Conservation (phyloP, 805 yeast species). For the Suhomyces emberorum region DNA sequence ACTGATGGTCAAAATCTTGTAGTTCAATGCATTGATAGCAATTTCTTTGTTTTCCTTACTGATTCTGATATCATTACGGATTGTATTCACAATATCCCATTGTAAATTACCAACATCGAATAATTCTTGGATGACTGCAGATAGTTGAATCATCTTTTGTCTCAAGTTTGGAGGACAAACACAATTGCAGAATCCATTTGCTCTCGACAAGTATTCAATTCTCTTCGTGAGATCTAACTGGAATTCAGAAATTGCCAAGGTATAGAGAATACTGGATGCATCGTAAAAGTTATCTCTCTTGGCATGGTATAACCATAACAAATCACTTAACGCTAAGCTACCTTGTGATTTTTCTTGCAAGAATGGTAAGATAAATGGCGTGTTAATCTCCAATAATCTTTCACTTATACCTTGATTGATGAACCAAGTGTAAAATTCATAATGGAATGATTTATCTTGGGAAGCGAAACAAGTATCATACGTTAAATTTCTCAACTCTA, state of each 20-base stretch:
- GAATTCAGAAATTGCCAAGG: conserved; percentile 72
- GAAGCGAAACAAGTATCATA: conserved; percentile 72
- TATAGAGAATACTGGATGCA: conserved; percentile 75
- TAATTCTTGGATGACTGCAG: conserved; percentile 69
- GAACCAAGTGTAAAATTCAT: conserved; percentile 90
- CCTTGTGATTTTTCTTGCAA: conserved; percentile 63
- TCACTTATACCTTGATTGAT: conserved; percentile 74
- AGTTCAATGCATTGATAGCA: conserved; percentile 55
- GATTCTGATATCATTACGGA: conserved; percentile 51
- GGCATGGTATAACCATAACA: conserved; percentile 87
- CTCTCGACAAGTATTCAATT: conserved; percentile 85
- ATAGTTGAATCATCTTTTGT: conserved; percentile 70
- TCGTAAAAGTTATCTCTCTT: conserved; percentile 72
- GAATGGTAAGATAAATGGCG: conserved; percentile 76
- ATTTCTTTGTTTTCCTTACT: conserved; percentile 46
- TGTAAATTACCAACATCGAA: conserved; percentile 87
- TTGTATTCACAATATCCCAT: conserved; percentile 53
- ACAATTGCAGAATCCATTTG: conserved; percentile 89
- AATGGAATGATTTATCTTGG: conserved; percentile 84
- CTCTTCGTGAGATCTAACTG: conserved; percentile 65
- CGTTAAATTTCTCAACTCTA: conserved; percentile 64
- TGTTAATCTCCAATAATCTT: conserved; percentile 71
- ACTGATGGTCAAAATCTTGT: conserved; percentile 64
- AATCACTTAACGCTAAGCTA: conserved; percentile 70
- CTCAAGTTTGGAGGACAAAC: conserved; percentile 72